A percentile compares a stretch with the other conserved stretches of the same genome.
These are phyloP conservation scores for Metschnikowia colocasiae DNA, from an alignment of 805 yeast species.

Conservation along the genomic window DNA sequence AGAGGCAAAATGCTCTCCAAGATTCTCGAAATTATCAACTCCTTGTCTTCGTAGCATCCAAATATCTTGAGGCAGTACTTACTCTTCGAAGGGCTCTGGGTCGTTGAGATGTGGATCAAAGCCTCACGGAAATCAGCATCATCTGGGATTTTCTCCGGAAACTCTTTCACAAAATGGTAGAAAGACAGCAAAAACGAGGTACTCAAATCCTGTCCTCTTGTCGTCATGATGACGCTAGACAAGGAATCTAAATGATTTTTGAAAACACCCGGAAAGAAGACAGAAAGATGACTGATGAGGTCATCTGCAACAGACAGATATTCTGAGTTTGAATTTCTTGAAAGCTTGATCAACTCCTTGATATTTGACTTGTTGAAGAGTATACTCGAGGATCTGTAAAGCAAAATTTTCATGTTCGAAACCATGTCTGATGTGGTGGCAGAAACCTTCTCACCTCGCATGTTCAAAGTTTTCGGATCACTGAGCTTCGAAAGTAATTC, in stretches of 20 bases:
- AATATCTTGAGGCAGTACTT: constrained; percentile 60
- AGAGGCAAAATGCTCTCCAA: constrained; percentile 50
- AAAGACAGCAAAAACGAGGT: constrained; percentile 46
- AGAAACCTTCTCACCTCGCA: constrained; percentile 21
- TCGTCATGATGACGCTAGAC: constrained; percentile 31
- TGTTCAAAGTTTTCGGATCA: constrained; percentile 47
- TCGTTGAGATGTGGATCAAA: constrained; percentile 43
- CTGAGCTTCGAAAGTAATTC: constrained; percentile 57
- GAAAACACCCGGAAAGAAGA: constrained; percentile 59
- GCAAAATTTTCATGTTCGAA: constrained; percentile 50
- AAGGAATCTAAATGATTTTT: constrained; percentile 55
- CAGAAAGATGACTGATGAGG: constrained; percentile 56
- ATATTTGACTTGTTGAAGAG: constrained; percentile 66
- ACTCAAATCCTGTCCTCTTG: constrained; percentile 14
- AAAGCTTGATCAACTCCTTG: constrained; percentile 45
- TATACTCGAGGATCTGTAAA: constrained; percentile 59
- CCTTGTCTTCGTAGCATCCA: constrained; percentile 44
- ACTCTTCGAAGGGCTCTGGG: constrained; percentile 60
- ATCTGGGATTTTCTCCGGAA: constrained; percentile 46
- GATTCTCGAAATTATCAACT: constrained; percentile 36
- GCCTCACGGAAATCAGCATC: constrained; percentile 42
- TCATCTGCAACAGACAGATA: constrained; percentile 43
- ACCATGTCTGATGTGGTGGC: constrained; percentile 49
- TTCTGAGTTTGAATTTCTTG: constrained; percentile 33
- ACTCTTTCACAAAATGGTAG: constrained; percentile 52